Conservation (phyloP, 2,329 filamentous ascomycete species). For the Alternaria dauci region DNA sequence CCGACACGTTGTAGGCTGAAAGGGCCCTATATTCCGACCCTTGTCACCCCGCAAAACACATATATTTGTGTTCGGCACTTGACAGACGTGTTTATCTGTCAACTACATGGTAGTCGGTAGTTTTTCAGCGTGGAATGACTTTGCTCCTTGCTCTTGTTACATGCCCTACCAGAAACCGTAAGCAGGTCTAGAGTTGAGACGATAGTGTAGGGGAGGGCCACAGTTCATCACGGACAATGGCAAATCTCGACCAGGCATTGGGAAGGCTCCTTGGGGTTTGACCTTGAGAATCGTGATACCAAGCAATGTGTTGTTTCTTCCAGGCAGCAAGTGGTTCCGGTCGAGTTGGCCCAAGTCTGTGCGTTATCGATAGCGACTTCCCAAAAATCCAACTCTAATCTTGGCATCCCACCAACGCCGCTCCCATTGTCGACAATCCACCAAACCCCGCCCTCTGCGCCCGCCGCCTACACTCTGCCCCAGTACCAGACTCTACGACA, state of each 20-base stretch:
- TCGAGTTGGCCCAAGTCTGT: constrained; percentile 2
- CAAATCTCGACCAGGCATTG: too few relatives aligned
- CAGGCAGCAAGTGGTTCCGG: neutral
- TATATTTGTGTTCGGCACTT: constrained; percentile 9
- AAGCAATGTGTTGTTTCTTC: neutral
- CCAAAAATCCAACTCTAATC: constrained; percentile 37
- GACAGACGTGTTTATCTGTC: neutral
- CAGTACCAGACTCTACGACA: constrained; percentile 34
- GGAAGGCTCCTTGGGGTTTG: too few relatives aligned
- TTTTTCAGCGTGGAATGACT: constrained; percentile 28
- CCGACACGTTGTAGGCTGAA: constrained; percentile 22
- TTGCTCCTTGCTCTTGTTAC: constrained; percentile 25
- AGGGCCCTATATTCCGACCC: constrained; percentile 19
- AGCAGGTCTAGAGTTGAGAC: neutral
- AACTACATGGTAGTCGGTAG: neutral
- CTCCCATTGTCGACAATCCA: constrained; percentile 34
- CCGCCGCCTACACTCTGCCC: constrained; percentile 25
- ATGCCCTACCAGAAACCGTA: neutral
- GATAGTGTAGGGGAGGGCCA: too few relatives aligned
- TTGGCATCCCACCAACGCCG: constrained; percentile 43
- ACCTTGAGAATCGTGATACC: neutral
- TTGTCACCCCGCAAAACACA: constrained; percentile 14
- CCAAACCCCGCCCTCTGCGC: constrained; percentile 31
- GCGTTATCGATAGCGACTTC: constrained; percentile 29
- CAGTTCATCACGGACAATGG: too few relatives aligned